Evolutionary conservation across 495 filamentous ascomycete genomes (phyloP).

Genomic region (Aspergillus egyptiacus): DNA sequence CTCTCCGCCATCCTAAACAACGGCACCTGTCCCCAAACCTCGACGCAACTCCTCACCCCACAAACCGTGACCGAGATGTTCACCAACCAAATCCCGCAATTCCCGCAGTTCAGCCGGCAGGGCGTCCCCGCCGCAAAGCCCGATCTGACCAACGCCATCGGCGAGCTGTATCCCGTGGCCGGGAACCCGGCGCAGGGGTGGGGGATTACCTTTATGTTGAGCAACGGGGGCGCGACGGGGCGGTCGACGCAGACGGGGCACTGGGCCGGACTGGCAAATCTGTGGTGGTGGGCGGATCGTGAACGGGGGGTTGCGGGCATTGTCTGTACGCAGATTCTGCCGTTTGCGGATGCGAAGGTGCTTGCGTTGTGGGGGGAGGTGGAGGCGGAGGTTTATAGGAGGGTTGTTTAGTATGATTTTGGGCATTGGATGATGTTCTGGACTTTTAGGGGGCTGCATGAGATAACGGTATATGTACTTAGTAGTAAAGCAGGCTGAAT

Average conservation of each 20-base stretch:
- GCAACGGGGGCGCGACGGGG: conserved; percentile 36
- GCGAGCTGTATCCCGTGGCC: conserved; percentile 14
- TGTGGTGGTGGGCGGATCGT: conserved; percentile 58
- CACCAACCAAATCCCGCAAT: conserved; percentile 52
- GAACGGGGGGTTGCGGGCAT: conserved; percentile 55
- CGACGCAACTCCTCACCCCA: conserved; percentile 38
- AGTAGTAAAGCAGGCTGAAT: no score
- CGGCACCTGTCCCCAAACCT: conserved; percentile 45
- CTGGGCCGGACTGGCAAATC: conserved; percentile 56
- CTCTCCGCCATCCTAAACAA: conserved; percentile 46
- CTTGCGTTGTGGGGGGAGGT: conserved; percentile 1
- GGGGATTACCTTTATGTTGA: conserved; percentile 51
- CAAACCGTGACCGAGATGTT: conserved; percentile 55
- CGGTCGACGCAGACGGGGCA: conserved; percentile 41
- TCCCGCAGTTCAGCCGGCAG: conserved; percentile 45
- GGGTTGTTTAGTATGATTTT: not conserved
- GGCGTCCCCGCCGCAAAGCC: conserved; percentile 14
- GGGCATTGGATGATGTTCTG: no score
- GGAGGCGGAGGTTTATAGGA: conserved; percentile 2
- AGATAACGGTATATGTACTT: no score
- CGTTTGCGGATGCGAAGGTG: conserved; percentile 35
- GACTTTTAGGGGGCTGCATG: no score
- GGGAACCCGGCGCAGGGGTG: conserved; percentile 52
- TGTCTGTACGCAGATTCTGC: conserved; percentile 52
- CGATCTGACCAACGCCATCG: conserved; percentile 4